Base-by-base conservation (phyloP, 1,284 basidiomycete genomes). In the Ganoderma resinaceum region DNA sequence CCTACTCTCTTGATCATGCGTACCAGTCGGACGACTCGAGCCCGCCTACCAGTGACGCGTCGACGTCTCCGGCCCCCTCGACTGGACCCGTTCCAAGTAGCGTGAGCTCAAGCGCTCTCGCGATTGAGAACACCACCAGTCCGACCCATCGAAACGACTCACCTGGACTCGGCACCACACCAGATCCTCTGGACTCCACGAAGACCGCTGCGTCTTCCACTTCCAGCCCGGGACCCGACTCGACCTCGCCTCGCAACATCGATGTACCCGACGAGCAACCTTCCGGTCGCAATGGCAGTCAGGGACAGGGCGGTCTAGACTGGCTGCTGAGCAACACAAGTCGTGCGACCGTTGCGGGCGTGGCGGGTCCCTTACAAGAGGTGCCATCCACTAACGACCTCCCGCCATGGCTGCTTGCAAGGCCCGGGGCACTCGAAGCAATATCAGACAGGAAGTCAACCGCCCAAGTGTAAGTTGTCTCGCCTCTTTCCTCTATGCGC, bases 391-490 rank as follows among this genome's bases (percentile, higher is more conserved):
- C 61, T 35, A 33, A n/a, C 58, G 67, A 67, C 5, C 33, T 71
- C 31, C 80, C 78, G 14, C 49, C 38, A 31, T 81, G 80, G 80
- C 69, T 81, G 62, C 74, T 75, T 14, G 74, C 74, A 43, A 53
- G 61, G 18, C 68, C 68, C 12, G 71, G 61, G 38, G 72, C 72
- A 33, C 68, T 78, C 33, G 71, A 79, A 61, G 64, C 70, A 37
- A 73, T 80, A 23, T 80, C 81, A 12, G 81, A 81, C 38, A 75
- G 74, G 33, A 77, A 78, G 31, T 81, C 85, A 2, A 87, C 85
- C 0, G 83, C 83, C 0, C 86, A 87, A 76, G 83, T 88, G 67
- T 81, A 71, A 67, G 80, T 78, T 42, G 33, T n/a, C 53, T 31
- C 43, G 26, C n/a, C 31, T 58, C 49, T 40, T 29, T 20, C 31